Conservation (phyloP, 2,329 filamentous ascomycete species). For the Huntiella decipiens region DNA sequence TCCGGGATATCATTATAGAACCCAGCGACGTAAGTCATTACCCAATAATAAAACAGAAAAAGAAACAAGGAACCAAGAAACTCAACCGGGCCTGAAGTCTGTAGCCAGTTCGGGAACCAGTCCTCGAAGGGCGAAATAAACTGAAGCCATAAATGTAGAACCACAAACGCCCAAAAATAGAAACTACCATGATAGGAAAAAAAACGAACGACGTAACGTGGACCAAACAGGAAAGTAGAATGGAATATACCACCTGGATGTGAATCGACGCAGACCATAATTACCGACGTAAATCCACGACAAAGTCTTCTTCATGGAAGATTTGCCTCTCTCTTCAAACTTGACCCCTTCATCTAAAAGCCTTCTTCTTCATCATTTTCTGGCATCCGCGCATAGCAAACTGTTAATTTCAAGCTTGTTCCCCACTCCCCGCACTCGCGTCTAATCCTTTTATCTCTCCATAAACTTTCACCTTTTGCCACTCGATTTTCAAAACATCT, state of each 20-base stretch:
- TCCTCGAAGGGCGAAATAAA: not conserved
- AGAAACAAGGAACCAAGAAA: too few species aligned
- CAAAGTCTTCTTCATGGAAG: too few species aligned
- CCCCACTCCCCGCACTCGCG: slow-evolving; percentile 72
- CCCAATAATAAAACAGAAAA: too few species aligned
- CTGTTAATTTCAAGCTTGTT: slow-evolving; percentile 75
- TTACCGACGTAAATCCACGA: too few species aligned
- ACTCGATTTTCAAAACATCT: slow-evolving; percentile 59
- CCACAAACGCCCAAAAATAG: not conserved
- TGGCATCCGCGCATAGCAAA: slow-evolving; percentile 78
- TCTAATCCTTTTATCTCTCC: slow-evolving; percentile 56
- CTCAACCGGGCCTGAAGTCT: too few species aligned
- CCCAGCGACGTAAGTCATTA: too few species aligned
- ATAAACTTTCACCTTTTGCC: slow-evolving; percentile 43
- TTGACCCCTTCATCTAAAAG: too few species aligned
- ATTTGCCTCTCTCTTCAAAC: too few species aligned
- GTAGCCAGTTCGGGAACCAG: not conserved
- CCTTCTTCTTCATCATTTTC: slow-evolving; percentile 16
- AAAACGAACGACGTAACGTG: not conserved
- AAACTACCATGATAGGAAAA: not conserved
- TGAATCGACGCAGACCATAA: slow-evolving; percentile 8
- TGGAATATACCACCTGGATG: not conserved
- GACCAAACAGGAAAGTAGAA: slow-evolving; percentile 1
- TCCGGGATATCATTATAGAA: too few species aligned
- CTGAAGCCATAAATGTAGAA: not conserved